Evolutionary conservation across 2,329 filamentous ascomycete genomes (phyloP).

Genomic region (Alternaria sp.): DNA sequence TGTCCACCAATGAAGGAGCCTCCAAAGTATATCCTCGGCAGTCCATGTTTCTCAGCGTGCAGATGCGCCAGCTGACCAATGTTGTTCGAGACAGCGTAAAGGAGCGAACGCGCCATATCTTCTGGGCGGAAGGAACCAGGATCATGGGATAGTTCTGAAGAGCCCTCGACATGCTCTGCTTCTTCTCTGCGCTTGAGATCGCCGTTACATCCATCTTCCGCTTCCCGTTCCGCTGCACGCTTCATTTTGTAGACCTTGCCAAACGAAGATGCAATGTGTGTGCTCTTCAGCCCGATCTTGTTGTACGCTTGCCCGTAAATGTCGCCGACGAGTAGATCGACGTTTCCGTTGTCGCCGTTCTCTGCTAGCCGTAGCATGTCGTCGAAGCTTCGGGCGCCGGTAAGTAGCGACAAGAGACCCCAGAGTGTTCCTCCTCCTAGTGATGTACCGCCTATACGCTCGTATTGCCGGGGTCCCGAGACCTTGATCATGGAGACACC

Average conservation of each 20-base stretch:
- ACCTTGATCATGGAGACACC: constrained; percentile 98
- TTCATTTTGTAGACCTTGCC: constrained; percentile 97
- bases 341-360: constrained; percentile 86
- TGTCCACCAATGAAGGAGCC: constrained; percentile 97
- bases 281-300: constrained; percentile 95
- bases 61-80: constrained; percentile 97
- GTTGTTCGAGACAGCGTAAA: constrained; percentile 96
- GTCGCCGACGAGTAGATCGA: constrained; percentile 97
- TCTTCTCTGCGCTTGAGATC: constrained; percentile 52
- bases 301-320: constrained; percentile 96
- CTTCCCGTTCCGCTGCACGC: constrained; percentile 78
- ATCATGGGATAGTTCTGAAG: constrained; percentile 42
- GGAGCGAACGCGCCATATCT: constrained; percentile 88
- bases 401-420: constrained; percentile 90
- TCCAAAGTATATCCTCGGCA: constrained; percentile 96
- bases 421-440: constrained; percentile 97
- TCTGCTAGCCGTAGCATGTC: constrained; percentile 96
- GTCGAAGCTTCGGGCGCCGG: constrained; percentile 94
- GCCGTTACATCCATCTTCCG: constrained; percentile 72
- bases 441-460: constrained; percentile 93
- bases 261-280: constrained; percentile 93
- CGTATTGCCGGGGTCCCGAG: constrained; percentile 82
- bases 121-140: constrained; percentile 72
- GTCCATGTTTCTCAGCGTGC: constrained; percentile 92
- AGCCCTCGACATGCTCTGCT: constrained; percentile 45